Base-by-base conservation (phyloP, 176 grass and related monocot genomes). In the Raddia guianensis region DNA sequence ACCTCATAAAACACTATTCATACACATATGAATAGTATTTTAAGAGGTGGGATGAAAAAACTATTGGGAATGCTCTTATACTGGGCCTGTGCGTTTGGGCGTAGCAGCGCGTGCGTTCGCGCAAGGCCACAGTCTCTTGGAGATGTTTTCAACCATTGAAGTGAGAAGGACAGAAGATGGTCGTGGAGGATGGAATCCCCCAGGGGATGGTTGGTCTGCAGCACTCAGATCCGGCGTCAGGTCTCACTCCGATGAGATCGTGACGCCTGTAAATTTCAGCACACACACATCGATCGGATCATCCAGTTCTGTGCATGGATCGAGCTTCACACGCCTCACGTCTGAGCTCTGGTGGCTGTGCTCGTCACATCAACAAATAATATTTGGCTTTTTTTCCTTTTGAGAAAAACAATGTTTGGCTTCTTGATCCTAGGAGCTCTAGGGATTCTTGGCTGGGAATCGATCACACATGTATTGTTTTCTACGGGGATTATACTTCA, bases 201-300 rank as follows among this genome's bases (percentile, higher is more conserved):
- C 44, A 54, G 54, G 49, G 2, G 45, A 77, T 49, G 14, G 72
- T 70, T 87, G 9, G 47, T 77, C 50, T 69, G 7, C 34, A 87
- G 71, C 71, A 12, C 48, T 82, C 73, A 40, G 12, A 75, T 87
- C 40, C 55, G 65, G 56, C 7, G 21, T 27, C 49, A 42, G 27
- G 73, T 87, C 79, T 35, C 66, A 11, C 49, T 87, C 85, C 64
- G 61, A 16, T 16, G 45, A 9, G 52, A 53, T 58, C 2, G 84
- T 5, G 46, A 47, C 9, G 71, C 63, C 48, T 5, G 14, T 27
- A 27, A 27, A 27, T 87, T 63, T 76, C 85, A 37, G 12, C 27
- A 44, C 56, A 70, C 56, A 70, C 55, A n/a, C 27, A 27, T 27
- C 27, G 27, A 27, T 27, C 27, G 27, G 27, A 27, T 80, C 78